Evolutionary conservation across 768 basidiomycete species (phyloP), one percentile per base, ranked within the genome.

Genomic region (Lentinus brumalis): DNA sequence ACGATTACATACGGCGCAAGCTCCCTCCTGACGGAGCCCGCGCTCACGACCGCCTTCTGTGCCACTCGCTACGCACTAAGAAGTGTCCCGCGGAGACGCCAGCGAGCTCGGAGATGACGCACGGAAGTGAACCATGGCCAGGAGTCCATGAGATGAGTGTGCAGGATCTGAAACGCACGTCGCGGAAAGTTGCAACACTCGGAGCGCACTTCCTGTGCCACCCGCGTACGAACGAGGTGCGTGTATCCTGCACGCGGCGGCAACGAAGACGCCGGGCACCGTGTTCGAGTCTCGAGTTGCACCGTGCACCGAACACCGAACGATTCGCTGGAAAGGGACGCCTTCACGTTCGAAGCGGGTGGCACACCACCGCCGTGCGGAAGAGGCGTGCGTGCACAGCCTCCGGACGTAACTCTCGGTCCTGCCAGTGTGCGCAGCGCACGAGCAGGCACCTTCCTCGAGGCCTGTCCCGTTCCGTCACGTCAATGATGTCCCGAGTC

Each of bases 371-470:
- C 11, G 14, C 50, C 50, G 14, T 18, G 50, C 31, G 31, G 44
- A 45, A n/a, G 21, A 45, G 16, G 49, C 49, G 49, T 35, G 49
- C 18, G 18, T 31, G 60, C 60, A 61, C 60, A 61, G 60, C 60
- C 60, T 53, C 50, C 60, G 60, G 60, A 57, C 55, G 60, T 61
- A 61, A 60, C 59, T 47, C 52, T 53, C 58, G 52, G 47, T 21
- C 60, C 26, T 16, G 44, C 16, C 44, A 45, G 7, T 4, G 44
- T 45, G 7, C 16, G 7, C 21, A 16, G 44, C 44, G 21, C 35
- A 35, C 6, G 35, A 6, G 35, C 35, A 35, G 11, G 35, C 35
- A 18, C 31, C 21, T 26, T 15, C 58, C 58, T 59, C 58, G 58
- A 46, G 58, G 58, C 58, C 21, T 26, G 21, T 26, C 21, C 21